Evolutionary conservation across 2,329 filamentous ascomycete species (phyloP).

Genomic region (Aspergillus transmontanensis): DNA sequence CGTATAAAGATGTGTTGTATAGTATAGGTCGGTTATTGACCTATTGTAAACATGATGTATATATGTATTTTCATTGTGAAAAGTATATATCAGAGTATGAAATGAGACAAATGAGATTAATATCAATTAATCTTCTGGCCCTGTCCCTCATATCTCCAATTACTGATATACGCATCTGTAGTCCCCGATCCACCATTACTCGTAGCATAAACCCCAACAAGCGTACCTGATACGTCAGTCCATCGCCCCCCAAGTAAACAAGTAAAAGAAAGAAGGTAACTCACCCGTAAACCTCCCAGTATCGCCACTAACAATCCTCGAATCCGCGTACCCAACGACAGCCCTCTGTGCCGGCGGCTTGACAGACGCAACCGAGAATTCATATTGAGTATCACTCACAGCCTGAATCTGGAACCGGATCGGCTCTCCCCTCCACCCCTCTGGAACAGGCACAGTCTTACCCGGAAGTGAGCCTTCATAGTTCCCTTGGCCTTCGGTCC

Average conservation of each 20-base stretch:
- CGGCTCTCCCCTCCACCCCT: neutral
- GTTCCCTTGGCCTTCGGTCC: neutral
- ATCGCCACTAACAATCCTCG: constrained; percentile 4
- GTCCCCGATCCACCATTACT: constrained; percentile 1
- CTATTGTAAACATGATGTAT: neutral
- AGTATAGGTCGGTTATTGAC: neutral
- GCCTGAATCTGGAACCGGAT: constrained; percentile 4
- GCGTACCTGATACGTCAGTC: constrained; percentile 4
- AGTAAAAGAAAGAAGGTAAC: neutral
- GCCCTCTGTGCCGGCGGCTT: neutral
- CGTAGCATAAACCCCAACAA: constrained; percentile 6
- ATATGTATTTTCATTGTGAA: neutral
- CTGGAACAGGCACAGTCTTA: neutral
- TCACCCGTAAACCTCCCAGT: constrained; percentile 9
- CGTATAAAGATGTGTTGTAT: neutral
- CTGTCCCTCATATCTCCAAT: constrained; percentile 7
- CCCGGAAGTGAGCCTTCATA: neutral
- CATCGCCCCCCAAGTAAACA: neutral
- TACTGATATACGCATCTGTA: constrained; percentile 6
- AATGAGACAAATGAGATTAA: neutral
- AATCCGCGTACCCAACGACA: neutral
- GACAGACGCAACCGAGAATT: neutral
- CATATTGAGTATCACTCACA: neutral
- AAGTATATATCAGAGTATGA: neutral
- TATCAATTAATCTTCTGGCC: neutral